Base-by-base conservation (phyloP, 768 basidiomycete species). In the Sarcomyxa edulis region DNA sequence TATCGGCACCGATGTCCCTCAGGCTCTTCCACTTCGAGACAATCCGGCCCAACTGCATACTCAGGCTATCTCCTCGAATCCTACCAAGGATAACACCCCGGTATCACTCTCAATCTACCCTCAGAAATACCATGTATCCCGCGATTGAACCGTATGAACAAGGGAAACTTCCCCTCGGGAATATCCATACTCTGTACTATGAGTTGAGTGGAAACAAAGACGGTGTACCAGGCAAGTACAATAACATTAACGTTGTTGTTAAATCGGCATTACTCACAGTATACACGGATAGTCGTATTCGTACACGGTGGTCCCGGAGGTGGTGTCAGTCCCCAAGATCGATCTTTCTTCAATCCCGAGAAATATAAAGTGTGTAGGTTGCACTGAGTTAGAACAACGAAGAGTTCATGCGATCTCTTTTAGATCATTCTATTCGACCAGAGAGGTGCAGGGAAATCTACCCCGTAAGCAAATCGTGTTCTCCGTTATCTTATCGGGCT, bases 401-500 rank as follows among this genome's bases (percentile, higher is more conserved):
- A 8, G 5, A 28, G n/a, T n/a, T 7, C 29, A 11, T 19, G n/a
- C 21, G 14, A 27, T 35, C 43, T 11, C 3, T 45, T 41, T 16
- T 37, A 89, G 84, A 88, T 94, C 51, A 61, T 95, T 44, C 71
- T 95, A 16, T 79, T 92, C 48, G 93, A 96, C 60, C 94, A 97
- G 59, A 72, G 94, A 44, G 94, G 94, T 11, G 58, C 85, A 11
- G 94, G 94, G 14, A 84, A 88, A 50, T 90, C 87, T 12, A 87
- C 72, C 0, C 93, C 93, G 78, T 88, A 56, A 45, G 81, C 66
- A 24, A 25, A 21, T 27, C 21, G n/a, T 28, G 33, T 11, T 19
- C 29, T 26, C 7, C 7, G 16, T 5, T 28, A 24, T 32, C 7
- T 7, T 31, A 15, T 12, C 20, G 3, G 7, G 40, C 10, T 20